phyloP scores from a whole-genome alignment of 2,329 filamentous ascomycete species.

The Aureobasidium sp. region DNA sequence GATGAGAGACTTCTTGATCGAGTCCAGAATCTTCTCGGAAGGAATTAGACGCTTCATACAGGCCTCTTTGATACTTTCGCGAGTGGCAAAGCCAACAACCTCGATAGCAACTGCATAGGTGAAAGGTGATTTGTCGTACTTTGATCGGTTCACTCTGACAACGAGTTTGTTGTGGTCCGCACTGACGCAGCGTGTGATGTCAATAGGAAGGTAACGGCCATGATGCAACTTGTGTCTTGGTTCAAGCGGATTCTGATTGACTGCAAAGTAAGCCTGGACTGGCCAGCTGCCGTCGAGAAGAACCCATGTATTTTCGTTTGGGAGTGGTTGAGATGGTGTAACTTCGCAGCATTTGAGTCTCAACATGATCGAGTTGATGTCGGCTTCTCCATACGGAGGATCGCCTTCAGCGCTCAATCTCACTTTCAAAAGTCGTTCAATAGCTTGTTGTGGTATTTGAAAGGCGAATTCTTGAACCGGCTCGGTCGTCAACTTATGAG shows the following conservation, averaged over 20 bases:
- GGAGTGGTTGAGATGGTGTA: slow-evolving; percentile 20
- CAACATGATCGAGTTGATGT: slow-evolving; percentile 52
- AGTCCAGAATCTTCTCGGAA: slow-evolving; percentile 44
- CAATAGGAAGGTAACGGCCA: slow-evolving; percentile 67
- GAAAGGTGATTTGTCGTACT: slow-evolving; percentile 30
- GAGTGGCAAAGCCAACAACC: slow-evolving; percentile 49
- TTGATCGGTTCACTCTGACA: slow-evolving; percentile 41
- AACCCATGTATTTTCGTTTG: slow-evolving; percentile 52
- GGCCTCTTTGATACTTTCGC: slow-evolving; percentile 32
- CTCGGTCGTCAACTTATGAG: slow-evolving; percentile 17
- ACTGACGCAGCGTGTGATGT: slow-evolving; percentile 57
- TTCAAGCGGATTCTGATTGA: slow-evolving; percentile 53
- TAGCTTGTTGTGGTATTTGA: slow-evolving; percentile 33
- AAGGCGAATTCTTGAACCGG: slow-evolving; percentile 44
- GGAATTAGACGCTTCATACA: slow-evolving; percentile 35
- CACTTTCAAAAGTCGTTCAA: slow-evolving; percentile 30
- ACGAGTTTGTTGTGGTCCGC: slow-evolving; percentile 57
- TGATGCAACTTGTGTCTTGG: slow-evolving; percentile 65
- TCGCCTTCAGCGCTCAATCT: slow-evolving; percentile 26
- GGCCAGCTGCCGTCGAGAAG: slow-evolving; percentile 64
- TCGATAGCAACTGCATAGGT: slow-evolving; percentile 66
- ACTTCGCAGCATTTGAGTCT: slow-evolving; percentile 61
- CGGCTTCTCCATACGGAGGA: slow-evolving; percentile 30
- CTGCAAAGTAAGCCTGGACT: slow-evolving; percentile 56
- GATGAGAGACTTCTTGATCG: slow-evolving; percentile 49